phyloP scores from a whole-genome alignment of 2,329 filamentous ascomycete species.

The Ophiostoma ips region DNA sequence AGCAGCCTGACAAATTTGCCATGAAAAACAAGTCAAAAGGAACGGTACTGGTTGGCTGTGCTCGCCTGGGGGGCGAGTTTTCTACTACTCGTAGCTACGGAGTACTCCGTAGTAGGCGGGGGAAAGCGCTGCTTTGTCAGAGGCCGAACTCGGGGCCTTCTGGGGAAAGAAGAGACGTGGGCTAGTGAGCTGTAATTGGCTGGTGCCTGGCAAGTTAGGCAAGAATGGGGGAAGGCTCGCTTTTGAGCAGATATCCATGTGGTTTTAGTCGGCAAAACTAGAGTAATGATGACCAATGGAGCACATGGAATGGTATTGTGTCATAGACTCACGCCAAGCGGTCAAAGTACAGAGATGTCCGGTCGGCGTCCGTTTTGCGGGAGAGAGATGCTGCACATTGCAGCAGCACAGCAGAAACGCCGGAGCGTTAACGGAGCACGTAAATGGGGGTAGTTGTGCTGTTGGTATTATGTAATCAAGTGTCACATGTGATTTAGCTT shows the following conservation, averaged over 20 bases:
- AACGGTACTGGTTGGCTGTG: slow-evolving; percentile 7
- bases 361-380: neutral
- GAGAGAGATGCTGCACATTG: no score
- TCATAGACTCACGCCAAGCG: no score
- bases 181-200: neutral
- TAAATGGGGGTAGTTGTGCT: neutral
- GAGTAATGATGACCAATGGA: neutral
- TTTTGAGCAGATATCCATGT: neutral
- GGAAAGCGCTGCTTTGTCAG: slow-evolving; percentile 3
- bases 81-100: no score
- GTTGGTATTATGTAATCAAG: no score
- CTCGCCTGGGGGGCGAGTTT: neutral
- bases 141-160: slow-evolving; percentile 12
- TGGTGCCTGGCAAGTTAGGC: neutral
- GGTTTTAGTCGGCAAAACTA: neutral
- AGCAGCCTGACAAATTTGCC: slow-evolving; percentile 7
- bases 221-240: neutral
- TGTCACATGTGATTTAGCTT: no score
- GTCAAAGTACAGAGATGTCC: neutral
- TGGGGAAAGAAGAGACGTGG: neutral
- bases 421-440: neutral
- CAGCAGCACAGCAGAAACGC: no score
- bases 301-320: no score
- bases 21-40: slow-evolving; percentile 5
- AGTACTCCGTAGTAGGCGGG: no score